These are phyloP conservation scores for Botryococcus braunii DNA, from an alignment of 163 green algal species.

Conservation along the genomic window DNA sequence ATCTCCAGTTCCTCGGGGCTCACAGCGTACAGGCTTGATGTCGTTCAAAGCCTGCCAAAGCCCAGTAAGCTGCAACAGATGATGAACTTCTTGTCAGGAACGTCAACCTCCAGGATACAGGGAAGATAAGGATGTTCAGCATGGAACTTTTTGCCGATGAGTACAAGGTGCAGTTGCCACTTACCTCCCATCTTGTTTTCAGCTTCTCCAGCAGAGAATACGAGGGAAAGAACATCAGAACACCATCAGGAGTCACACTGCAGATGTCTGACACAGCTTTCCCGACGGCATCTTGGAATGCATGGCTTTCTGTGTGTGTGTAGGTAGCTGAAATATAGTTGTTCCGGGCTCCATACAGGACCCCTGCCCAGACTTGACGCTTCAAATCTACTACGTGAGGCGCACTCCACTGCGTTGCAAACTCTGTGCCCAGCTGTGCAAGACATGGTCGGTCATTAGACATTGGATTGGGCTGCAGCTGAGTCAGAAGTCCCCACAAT, in stretches of 20 bases:
- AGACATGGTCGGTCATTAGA: no score
- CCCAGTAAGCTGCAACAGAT: slow-evolving; percentile 27
- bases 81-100: no score
- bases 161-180: no score
- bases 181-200: slow-evolving; percentile 63
- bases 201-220: slow-evolving; percentile 74
- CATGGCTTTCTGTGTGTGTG: slow-evolving; percentile 32
- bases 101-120: no score
- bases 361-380: slow-evolving; percentile 42
- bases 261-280: slow-evolving; percentile 54
- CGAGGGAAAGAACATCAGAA: slow-evolving; percentile 92
- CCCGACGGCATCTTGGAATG: slow-evolving; percentile 53
- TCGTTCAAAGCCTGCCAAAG: slow-evolving; percentile 18
- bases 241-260: slow-evolving; percentile 68
- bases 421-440: slow-evolving; percentile 59
- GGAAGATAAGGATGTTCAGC: no score
- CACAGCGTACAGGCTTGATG: slow-evolving; percentile 34
- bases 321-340: slow-evolving; percentile 59
- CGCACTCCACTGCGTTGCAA: slow-evolving; percentile 70
- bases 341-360: slow-evolving; percentile 53
- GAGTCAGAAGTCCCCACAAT: no score
- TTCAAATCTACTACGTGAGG: slow-evolving; percentile 83
- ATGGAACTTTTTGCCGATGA: no score
- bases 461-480: no score
- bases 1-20: slow-evolving; percentile 36